Base-by-base conservation (phyloP, 2,329 filamentous ascomycete species). In the Bertia moriformis region DNA sequence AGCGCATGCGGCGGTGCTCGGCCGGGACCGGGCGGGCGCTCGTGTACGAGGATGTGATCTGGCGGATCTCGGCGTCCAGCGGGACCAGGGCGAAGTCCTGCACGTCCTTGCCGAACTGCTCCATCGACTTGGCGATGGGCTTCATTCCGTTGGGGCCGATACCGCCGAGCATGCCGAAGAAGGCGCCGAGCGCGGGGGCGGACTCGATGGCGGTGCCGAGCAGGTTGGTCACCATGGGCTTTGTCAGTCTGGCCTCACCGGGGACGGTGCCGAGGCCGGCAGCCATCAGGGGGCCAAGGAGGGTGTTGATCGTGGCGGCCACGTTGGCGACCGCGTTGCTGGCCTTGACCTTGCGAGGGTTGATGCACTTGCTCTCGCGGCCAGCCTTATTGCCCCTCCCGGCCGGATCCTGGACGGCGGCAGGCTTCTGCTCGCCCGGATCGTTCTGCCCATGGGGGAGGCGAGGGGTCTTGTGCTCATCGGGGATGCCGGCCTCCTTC, bases 31-130 rank as follows among this genome's bases (percentile, higher is more conserved):
- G 59, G 42, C 63, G 66, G 13, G 65, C 62, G 41, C 77, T 69
- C 19, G 62, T 53, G 35, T 64, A 56, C 27, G 67, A 61, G 2
- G 57, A 43, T n/a, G n/a, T n/a, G n/a, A n/a, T n/a, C n/a, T n/a
- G n/a, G 24, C 56, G 50, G 36, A 52, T 54, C 13, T 61, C 52
- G 13, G 71, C 69, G 39, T 76, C 72, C 14, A 93, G 65, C 0
- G 86, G 83, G 10, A 94, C 59, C 49, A 96, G 84, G 1, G 76
- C 85, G 56, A 95, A 93, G 51, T 96, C 88, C 49, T 85, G 77
- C 14, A 96, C 79, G 46, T 94, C 85, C 48, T 78, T 78, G 10
- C 82, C 73, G 54, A 93, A 93, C n/a, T 79, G 69, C 46, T 94
- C 85, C 68, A 95, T 83, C 67, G 88, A 85, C 54, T 87, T 80